A percentile compares a stretch with the other conserved stretches of the same genome.
These are phyloP conservation scores for Podospora pseudocomata DNA, from an alignment of 495 filamentous ascomycete genomes.

Conservation along the genomic window DNA sequence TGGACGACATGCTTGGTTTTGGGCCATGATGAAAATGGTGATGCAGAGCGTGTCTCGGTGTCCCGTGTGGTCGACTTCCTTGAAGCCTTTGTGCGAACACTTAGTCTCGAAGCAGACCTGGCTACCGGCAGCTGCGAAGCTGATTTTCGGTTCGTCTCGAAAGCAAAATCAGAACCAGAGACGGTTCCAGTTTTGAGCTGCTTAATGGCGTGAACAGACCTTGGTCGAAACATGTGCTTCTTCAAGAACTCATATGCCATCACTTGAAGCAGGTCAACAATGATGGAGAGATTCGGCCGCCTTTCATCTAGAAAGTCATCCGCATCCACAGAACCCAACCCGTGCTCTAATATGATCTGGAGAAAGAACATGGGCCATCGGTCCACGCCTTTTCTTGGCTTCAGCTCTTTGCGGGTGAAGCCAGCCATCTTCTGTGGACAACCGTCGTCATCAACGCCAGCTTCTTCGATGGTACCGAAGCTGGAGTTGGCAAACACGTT, in stretches of 20 bases:
- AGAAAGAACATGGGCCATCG: conserved; percentile 91
- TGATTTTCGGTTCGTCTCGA: not conserved
- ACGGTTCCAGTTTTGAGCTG: conserved; percentile 15
- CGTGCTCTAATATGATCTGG: conserved; percentile 52
- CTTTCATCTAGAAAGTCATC: conserved; percentile 40
- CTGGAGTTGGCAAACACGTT: conserved; percentile 68
- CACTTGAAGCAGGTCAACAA: conserved; percentile 58
- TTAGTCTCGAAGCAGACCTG: not conserved
- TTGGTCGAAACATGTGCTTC: conserved; percentile 61
- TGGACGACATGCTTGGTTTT: conserved; percentile 57
- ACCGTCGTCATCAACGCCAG: conserved; percentile 25
- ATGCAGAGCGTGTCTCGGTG: conserved; percentile 20
- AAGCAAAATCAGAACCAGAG: not conserved
- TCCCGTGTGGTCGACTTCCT: not conserved
- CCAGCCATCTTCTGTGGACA: conserved; percentile 36
- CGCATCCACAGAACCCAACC: conserved; percentile 9
- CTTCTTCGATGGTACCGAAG: conserved; percentile 64
- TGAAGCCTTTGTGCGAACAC: not conserved
- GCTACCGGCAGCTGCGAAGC: not conserved
- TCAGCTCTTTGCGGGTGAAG: conserved; percentile 56
- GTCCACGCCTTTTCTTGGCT: conserved; percentile 64
- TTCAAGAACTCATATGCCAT: conserved; percentile 66
- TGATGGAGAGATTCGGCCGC: conserved; percentile 35
- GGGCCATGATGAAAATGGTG: conserved; percentile 61
- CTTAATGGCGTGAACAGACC: conserved; percentile 25